These are phyloP conservation scores for Meyerozyma sp. DNA, from an alignment of 1,139 yeast species.

Conservation along the genomic window DNA sequence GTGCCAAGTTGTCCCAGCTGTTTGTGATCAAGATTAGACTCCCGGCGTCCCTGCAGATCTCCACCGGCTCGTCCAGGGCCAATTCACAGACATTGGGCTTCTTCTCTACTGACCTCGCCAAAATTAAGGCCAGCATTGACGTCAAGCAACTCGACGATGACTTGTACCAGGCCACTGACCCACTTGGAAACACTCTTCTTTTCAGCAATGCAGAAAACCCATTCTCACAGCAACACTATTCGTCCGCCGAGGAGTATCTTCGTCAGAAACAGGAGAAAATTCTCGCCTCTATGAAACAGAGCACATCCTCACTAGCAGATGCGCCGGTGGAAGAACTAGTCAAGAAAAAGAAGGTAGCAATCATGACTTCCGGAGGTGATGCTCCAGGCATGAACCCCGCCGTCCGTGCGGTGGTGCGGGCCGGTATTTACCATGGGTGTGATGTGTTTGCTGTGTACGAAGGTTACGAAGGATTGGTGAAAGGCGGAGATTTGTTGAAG, in stretches of 20 bases:
- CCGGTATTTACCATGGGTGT: constrained; percentile 86
- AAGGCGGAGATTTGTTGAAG: constrained; percentile 72
- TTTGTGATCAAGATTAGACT: constrained; percentile 55
- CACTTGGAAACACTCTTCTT: constrained; percentile 48
- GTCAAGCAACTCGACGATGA: constrained; percentile 11
- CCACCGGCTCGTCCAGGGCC: not conserved
- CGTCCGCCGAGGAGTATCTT: constrained; percentile 25
- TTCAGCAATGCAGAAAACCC: constrained; percentile 35
- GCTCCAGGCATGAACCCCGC: constrained; percentile 98
- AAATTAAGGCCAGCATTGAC: constrained; percentile 22
- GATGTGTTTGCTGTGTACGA: constrained; percentile 92
- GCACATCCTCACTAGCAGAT: not conserved
- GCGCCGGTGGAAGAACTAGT: constrained; percentile 1
- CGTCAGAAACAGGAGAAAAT: constrained; percentile 14
- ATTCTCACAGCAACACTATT: constrained; percentile 23
- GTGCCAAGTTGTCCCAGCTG: constrained; percentile 23
- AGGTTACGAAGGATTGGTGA: constrained; percentile 91
- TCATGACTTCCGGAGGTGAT: constrained; percentile 98
- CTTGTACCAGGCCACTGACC: constrained; percentile 38
- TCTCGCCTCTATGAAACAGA: constrained; percentile 10
- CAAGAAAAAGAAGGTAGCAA: constrained; percentile 65
- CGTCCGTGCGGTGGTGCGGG: constrained; percentile 89
- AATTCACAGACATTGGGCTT: constrained; percentile 28
- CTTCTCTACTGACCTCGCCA: constrained; percentile 45
- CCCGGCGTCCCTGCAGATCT: constrained; percentile 26